phyloP scores from a whole-genome alignment of 768 basidiomycete species.

The Termitomyces sp. region DNA sequence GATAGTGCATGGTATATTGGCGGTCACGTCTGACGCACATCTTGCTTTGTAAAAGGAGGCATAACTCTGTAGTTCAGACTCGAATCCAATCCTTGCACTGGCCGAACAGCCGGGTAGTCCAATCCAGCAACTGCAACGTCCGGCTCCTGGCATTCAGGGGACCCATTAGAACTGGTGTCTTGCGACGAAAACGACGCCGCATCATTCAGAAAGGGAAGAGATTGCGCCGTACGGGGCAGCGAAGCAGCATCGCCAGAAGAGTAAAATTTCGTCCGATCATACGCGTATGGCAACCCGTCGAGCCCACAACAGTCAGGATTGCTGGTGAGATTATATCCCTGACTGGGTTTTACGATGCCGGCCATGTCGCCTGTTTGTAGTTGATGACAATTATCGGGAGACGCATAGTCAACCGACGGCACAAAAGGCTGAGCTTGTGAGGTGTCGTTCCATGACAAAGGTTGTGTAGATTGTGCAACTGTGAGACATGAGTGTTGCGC shows the following conservation, averaged over 20 bases:
- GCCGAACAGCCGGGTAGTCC: not conserved
- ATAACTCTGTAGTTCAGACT: not conserved
- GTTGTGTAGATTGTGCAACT: not conserved
- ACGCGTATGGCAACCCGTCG: not conserved
- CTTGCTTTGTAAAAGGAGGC: not conserved
- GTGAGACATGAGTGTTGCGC: not conserved
- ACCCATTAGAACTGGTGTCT: too few species aligned
- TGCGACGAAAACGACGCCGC: conserved; percentile 12
- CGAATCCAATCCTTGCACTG: not conserved
- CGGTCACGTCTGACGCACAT: not conserved
- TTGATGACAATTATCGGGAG: not conserved
- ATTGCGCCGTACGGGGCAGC: not conserved
- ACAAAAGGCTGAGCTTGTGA: not conserved
- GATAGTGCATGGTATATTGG: not conserved
- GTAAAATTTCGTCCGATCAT: conserved; percentile 1
- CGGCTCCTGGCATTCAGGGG: not conserved
- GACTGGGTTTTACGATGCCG: not conserved
- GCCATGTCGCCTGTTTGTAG: not conserved
- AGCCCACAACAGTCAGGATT: not conserved
- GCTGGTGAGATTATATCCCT: not conserved
- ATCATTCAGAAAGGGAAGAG: conserved; percentile 12
- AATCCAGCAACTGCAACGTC: not conserved
- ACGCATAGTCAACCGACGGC: not conserved
- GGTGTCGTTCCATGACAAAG: not conserved
- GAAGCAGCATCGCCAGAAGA: not conserved